Percentiles rank a stretch among this genome's conserved stretches.
Evolutionary conservation across 1,284 basidiomycete genomes (phyloP).

Genomic region (Moesziomyces globuligerus): DNA sequence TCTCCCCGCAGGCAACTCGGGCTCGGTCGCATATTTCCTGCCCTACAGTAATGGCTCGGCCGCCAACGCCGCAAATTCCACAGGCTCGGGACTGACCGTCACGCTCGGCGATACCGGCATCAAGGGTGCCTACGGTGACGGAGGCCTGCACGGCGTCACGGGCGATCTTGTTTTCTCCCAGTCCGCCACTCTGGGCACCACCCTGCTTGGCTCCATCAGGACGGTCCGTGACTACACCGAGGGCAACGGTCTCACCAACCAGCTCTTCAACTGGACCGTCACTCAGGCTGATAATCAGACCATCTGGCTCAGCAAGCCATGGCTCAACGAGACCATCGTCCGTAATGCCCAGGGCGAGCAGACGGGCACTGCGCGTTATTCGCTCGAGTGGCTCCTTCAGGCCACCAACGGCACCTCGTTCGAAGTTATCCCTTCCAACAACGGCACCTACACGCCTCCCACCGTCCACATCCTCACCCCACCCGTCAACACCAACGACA

Average conservation of each 20-base stretch:
- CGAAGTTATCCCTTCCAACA: slow-evolving; percentile 41
- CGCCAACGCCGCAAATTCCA: not conserved
- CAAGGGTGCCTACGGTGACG: slow-evolving; percentile 53
- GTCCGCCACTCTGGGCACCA: slow-evolving; percentile 69
- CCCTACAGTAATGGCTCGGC: slow-evolving; percentile 15
- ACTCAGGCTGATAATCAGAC: slow-evolving; percentile 63
- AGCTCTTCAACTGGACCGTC: slow-evolving; percentile 71
- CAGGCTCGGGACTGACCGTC: slow-evolving; percentile 52
- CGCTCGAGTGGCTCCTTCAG: slow-evolving; percentile 35
- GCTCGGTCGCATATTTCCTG: slow-evolving; percentile 36
- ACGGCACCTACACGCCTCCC: slow-evolving; percentile 66
- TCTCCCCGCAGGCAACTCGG: slow-evolving; percentile 69
- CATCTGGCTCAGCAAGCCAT: slow-evolving; percentile 68
- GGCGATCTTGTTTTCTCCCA: slow-evolving; percentile 67
- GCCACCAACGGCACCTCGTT: slow-evolving; percentile 32
- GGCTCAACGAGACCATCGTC: slow-evolving; percentile 64
- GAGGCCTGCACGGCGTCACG: slow-evolving; percentile 69
- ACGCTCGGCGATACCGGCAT: slow-evolving; percentile 61
- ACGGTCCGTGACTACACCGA: slow-evolving; percentile 69
- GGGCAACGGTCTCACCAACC: slow-evolving; percentile 60
- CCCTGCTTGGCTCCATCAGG: slow-evolving; percentile 69
- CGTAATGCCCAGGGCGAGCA: slow-evolving; percentile 27
- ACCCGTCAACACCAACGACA: slow-evolving; percentile 47
- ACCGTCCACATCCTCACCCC: slow-evolving; percentile 63
- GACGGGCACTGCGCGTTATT: slow-evolving; percentile 23